Base-by-base conservation (phyloP, 2,329 filamentous ascomycete genomes). In the Colletotrichum sp. region DNA sequence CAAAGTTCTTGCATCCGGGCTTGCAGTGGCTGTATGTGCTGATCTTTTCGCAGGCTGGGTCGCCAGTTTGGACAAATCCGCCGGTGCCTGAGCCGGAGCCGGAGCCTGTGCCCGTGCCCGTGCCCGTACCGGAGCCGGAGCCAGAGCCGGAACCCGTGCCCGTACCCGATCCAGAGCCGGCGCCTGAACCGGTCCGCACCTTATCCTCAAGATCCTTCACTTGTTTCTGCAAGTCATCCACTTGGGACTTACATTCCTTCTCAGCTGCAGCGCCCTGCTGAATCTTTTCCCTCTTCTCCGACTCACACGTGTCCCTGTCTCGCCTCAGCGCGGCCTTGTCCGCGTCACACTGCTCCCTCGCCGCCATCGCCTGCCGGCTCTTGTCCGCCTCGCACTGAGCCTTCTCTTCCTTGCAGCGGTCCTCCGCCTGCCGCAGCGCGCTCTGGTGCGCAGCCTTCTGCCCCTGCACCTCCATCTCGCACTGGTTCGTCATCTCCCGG, bases 301-400 rank as follows among this genome's bases (percentile, higher is more conserved):
- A 0, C n/a, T 52, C 44, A 0, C 44, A 52, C n/a, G 1, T 8
- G 0, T 52, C 10, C 3, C 44, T 0, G 12, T 52, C 44, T 0
- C 7, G 44, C 12, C 0, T 0, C 44, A 52, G 3, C n/a, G 6
- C n/a, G 6, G 4, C n/a, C 44, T 52, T 52, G 12, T 22, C 44
- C 10, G 44, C 4, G 0, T 52, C 4, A n/a, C 44, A 52, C 44
- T 52, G 44, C 0, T 52, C 44, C 1, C 44, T 0, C 13, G 12
- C 44, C 44, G 44, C 44, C 2, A 6, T 3, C 44, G 22, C n/a
- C 10, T 52, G 44, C 3, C 44, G 44, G n/a, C 44, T 24, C 44
- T 52, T 52, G 3, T 52, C 10, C 6, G 44, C 44, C 44, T 52
- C 44, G n/a, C 44, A 52, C n/a, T 22, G 44, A 0, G 26, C 59